Conservation (phyloP, 1,284 basidiomycete species). For the Cutaneotrichosporon sp. region DNA sequence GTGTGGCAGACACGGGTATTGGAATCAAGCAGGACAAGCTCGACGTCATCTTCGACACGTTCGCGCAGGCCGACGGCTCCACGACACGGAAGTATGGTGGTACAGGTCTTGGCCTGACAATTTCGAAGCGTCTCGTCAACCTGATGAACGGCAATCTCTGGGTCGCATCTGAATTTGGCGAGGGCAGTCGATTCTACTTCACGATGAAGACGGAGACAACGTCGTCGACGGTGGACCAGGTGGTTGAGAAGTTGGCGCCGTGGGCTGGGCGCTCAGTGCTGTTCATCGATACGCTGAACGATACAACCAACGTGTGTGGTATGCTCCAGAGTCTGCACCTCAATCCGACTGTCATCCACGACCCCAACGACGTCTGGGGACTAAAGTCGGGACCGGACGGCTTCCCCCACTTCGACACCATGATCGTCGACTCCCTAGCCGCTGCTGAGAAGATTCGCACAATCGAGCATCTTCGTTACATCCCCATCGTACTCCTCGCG, state of each 20-base stretch:
- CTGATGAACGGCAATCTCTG: slow-evolving; percentile 99
- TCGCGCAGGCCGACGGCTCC: slow-evolving; percentile 96
- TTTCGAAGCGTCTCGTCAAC: slow-evolving; percentile 89
- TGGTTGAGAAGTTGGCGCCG: slow-evolving; percentile 68
- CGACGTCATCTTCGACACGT: slow-evolving; percentile 98
- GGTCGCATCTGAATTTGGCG: slow-evolving; percentile 89
- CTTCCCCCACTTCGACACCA: slow-evolving; percentile 88
- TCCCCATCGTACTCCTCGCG: slow-evolving; percentile 91
- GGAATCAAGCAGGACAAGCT: slow-evolving; percentile 99
- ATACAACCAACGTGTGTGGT: slow-evolving; percentile 70
- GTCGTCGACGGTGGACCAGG: slow-evolving; percentile 56
- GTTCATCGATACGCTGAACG: slow-evolving; percentile 80
- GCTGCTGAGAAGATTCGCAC: slow-evolving; percentile 84
- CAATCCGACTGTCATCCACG: slow-evolving; percentile 70
- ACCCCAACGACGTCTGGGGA: slow-evolving; percentile 70
- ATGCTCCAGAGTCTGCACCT: slow-evolving; percentile 79
- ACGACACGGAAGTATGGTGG: slow-evolving; percentile 96
- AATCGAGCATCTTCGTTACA: slow-evolving; percentile 90
- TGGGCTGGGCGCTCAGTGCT: slow-evolving; percentile 68
- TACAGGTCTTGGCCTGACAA: slow-evolving; percentile 92
- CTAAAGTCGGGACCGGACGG: slow-evolving; percentile 56
- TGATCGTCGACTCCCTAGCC: slow-evolving; percentile 82
- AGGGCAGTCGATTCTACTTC: slow-evolving; percentile 96
- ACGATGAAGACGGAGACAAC: slow-evolving; percentile 63
- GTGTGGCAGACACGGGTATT: slow-evolving; percentile 95